Conservation (phyloP, 495 filamentous ascomycete species). For the Podospora pseudocomata region DNA sequence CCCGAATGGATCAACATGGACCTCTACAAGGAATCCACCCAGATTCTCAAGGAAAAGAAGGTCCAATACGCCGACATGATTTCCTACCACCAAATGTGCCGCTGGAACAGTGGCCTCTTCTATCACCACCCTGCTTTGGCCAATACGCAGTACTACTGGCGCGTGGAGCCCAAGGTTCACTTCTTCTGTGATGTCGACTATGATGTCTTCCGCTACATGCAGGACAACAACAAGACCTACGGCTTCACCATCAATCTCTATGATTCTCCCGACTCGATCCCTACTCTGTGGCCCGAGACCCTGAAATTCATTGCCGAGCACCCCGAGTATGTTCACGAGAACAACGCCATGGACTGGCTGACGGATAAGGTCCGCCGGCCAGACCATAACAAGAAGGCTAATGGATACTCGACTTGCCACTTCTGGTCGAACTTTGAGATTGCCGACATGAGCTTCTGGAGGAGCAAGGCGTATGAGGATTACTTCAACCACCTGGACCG, state of each 20-base stretch:
- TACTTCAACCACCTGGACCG: constrained; percentile 96
- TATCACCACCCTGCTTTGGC: constrained; percentile 89
- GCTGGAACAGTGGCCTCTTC: constrained; percentile 98
- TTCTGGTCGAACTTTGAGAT: constrained; percentile 99
- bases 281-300: constrained; percentile 93
- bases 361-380: constrained; percentile 73
- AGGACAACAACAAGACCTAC: constrained; percentile 96
- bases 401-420: constrained; percentile 98
- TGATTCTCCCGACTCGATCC: constrained; percentile 81
- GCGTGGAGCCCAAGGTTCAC: constrained; percentile 96
- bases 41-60: constrained; percentile 74
- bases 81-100: constrained; percentile 98
- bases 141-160: constrained; percentile 91
- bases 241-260: constrained; percentile 98
- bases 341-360: constrained; percentile 86
- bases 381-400: constrained; percentile 70
- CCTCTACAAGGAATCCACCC: constrained; percentile 76
- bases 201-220: constrained; percentile 98
- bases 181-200: constrained; percentile 99
- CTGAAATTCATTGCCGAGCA: constrained; percentile 81
- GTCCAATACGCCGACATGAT: constrained; percentile 85
- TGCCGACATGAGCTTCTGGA: constrained; percentile 91
- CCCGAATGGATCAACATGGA: constrained; percentile 90
- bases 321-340: constrained; percentile 72
- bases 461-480: constrained; percentile 83